phyloP scores from a whole-genome alignment of 2,329 filamentous ascomycete species.

The Arthrobotrys iridis region DNA sequence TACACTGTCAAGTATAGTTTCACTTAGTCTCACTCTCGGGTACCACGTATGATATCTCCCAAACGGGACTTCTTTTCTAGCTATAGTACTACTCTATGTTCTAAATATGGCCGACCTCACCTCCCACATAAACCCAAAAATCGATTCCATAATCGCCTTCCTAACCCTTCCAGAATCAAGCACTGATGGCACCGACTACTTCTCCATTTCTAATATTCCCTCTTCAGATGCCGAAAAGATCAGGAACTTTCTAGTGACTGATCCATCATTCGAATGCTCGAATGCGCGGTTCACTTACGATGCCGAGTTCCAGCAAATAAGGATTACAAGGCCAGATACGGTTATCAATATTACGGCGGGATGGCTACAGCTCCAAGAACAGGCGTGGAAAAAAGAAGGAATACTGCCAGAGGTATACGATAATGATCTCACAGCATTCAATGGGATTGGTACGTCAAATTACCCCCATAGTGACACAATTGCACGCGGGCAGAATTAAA shows the following conservation, averaged over 20 bases:
- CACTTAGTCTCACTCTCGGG: no score
- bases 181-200: constrained; percentile 6
- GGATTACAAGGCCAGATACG: constrained; percentile 14
- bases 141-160: neutral
- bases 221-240: neutral
- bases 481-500: no score
- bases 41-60: no score
- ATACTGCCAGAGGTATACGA: constrained; percentile 8
- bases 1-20: no score
- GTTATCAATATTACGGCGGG: constrained; percentile 15
- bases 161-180: neutral
- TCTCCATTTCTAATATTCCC: neutral
- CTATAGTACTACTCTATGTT: neutral
- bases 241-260: neutral
- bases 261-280: neutral
- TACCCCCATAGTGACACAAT: no score
- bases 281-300: constrained; percentile 35
- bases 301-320: constrained; percentile 19
- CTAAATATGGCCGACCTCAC: neutral
- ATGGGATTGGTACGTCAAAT: constrained; percentile 19
- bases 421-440: constrained; percentile 18
- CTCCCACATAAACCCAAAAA: neutral
- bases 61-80: no score
- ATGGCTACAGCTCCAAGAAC: constrained; percentile 26
- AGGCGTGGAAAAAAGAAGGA: neutral